phyloP scores from a whole-genome alignment of 768 basidiomycete genomes.

The Suillus clintonianus region DNA sequence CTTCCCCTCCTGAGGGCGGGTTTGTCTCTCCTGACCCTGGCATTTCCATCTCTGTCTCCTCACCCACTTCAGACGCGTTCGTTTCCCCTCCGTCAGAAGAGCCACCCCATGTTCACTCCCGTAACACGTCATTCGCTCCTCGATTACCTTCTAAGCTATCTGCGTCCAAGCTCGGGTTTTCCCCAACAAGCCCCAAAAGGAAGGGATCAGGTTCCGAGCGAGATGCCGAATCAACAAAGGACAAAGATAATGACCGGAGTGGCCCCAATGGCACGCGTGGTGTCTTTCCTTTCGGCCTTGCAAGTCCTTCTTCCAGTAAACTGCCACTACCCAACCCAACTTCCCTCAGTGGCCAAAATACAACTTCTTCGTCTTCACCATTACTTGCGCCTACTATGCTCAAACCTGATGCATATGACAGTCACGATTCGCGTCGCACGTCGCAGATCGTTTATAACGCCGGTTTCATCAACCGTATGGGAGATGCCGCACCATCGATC shows the following conservation, averaged over 20 bases:
- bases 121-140: conserved; percentile 72
- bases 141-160: conserved; percentile 71
- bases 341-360: conserved; percentile 20
- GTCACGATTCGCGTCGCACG: conserved; percentile 50
- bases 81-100: conserved; percentile 29
- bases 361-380: conserved; percentile 45
- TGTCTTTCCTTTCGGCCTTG: conserved; percentile 32
- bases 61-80: conserved; percentile 41
- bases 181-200: conserved; percentile 56
- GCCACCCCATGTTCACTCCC: conserved; percentile 52
- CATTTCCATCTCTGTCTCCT: conserved; percentile 53
- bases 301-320: conserved; percentile 29
- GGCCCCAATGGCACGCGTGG: conserved; percentile 19
- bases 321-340: conserved; percentile 20
- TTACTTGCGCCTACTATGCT: conserved; percentile 53
- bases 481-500: conserved; percentile 48
- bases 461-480: conserved; percentile 75
- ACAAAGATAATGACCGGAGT: conserved; percentile 31
- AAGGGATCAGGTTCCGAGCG: conserved; percentile 50
- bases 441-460: conserved; percentile 80
- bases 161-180: conserved; percentile 46
- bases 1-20: conserved; percentile 24
- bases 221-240: conserved; percentile 28
- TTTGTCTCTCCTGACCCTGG: conserved; percentile 25
- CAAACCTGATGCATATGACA: conserved; percentile 39